Conservation (phyloP, 31 red algal species). For the Asparagopsis taxiformis region DNA sequence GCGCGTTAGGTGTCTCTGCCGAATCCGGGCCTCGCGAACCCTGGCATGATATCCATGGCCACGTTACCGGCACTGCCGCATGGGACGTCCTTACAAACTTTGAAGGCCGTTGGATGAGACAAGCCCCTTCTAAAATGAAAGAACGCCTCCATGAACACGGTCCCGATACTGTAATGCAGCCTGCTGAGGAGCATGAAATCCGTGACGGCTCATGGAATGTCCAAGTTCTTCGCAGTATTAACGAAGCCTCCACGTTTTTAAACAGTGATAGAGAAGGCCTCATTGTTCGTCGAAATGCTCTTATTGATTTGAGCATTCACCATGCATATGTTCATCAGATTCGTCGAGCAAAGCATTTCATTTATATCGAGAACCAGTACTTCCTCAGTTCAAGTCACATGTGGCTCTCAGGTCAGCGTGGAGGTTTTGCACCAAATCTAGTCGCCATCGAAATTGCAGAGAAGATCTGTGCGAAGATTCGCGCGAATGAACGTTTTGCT, state of each 20-base stretch:
- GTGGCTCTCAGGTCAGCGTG: conserved; percentile 63
- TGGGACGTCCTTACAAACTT: conserved; percentile 85
- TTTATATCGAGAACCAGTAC: conserved; percentile 91
- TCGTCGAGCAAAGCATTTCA: conserved; percentile 69
- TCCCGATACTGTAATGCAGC: conserved; percentile 33
- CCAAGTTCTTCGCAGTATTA: conserved; percentile 76
- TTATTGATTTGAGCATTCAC: conserved; percentile 72
- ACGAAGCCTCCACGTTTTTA: conserved; percentile 45
- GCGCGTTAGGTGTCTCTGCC: conserved; percentile 24
- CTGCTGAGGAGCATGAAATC: conserved; percentile 49
- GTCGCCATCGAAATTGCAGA: conserved; percentile 73
- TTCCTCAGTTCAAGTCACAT: conserved; percentile 71
- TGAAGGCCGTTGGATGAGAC: conserved; percentile 72
- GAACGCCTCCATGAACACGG: conserved; percentile 18
- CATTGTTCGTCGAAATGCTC: conserved; percentile 37
- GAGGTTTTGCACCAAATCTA: conserved; percentile 47
- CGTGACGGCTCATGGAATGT: conserved; percentile 58
- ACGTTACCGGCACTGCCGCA: conserved; percentile 59
- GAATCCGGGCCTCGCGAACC: conserved; percentile 76
- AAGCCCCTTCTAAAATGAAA: conserved; percentile 43
- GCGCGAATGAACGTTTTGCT: conserved; percentile 49
- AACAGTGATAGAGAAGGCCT: conserved; percentile 44
- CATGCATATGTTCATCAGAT: conserved; percentile 81
- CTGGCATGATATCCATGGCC: conserved; percentile 80
- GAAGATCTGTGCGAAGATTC: conserved; percentile 75